phyloP scores from a whole-genome alignment of 176 grass and related monocot species.

The Oryza australiensis region DNA sequence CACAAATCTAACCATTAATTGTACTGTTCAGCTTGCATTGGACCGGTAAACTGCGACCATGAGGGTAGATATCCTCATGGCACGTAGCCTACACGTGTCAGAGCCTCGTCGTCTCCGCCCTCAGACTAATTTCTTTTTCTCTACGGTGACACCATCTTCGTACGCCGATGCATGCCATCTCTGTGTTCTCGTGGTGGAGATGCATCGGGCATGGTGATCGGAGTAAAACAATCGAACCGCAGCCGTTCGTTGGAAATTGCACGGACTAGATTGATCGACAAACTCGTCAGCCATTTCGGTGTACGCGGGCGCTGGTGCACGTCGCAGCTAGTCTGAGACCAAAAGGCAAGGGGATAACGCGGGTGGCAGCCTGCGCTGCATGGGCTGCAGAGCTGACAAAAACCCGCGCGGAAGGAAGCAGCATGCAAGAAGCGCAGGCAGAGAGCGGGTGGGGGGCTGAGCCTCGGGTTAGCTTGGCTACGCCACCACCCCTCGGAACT shows the following conservation, averaged over 20 bases:
- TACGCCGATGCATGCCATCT: not conserved
- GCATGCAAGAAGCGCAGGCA: slow-evolving; percentile 1
- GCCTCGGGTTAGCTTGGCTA: not conserved
- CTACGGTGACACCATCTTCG: not conserved
- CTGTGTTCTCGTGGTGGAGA: not conserved
- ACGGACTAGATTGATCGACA: not conserved
- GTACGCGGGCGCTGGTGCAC: not conserved
- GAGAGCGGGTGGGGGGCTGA: not conserved
- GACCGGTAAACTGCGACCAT: not conserved
- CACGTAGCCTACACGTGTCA: slow-evolving; percentile 43
- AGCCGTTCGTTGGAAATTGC: not conserved
- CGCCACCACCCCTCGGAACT: slow-evolving; percentile 38
- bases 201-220: no score
- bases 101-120: not conserved
- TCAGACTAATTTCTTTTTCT: not conserved
- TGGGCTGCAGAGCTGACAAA: slow-evolving; percentile 28
- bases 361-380: not conserved
- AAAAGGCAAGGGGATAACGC: not conserved
- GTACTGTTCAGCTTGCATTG: slow-evolving; percentile 5
- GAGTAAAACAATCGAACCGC: not conserved
- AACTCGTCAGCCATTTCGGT: not conserved
- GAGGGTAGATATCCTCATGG: slow-evolving; percentile 8
- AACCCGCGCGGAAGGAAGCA: slow-evolving; percentile 35
- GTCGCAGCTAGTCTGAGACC: not conserved
- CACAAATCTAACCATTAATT: not conserved